phyloP scores from a whole-genome alignment of 805 yeast genomes.

The Wickerhamiella brachini region DNA sequence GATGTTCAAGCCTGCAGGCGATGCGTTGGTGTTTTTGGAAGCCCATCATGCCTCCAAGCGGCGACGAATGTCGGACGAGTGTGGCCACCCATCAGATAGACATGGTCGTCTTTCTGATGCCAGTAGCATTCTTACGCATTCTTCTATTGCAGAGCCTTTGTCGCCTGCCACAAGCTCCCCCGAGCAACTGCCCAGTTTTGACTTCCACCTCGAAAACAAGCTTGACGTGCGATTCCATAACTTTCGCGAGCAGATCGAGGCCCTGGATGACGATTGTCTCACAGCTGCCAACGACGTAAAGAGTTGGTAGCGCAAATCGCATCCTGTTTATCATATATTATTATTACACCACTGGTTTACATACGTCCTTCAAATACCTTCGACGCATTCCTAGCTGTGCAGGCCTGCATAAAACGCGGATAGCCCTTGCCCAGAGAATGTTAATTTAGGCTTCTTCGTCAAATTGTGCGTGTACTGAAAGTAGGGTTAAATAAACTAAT shows the following conservation, averaged over 20 bases:
- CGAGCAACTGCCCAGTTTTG: not conserved
- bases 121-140: not conserved
- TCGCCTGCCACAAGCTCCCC: not conserved
- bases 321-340: not conserved
- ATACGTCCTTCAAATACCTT: not conserved
- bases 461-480: too few species aligned
- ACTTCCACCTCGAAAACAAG: not conserved
- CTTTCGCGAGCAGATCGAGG: not conserved
- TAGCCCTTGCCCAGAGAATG: too few species aligned
- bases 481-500: too few species aligned
- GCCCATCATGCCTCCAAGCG: too few species aligned
- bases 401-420: too few species aligned
- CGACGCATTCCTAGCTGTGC: not conserved
- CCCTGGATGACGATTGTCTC: not conserved
- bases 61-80: not conserved
- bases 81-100: not conserved
- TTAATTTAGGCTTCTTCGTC: too few species aligned
- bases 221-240: not conserved
- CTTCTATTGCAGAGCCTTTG: not conserved
- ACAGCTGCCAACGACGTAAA: not conserved
- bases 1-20: constrained; percentile 22
- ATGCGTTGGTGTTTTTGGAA: constrained; percentile 15
- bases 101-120: too few species aligned
- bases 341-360: not conserved
- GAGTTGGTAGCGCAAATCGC: not conserved